phyloP scores from a whole-genome alignment of 1,284 basidiomycete species.

The Schizophyllum commune region DNA sequence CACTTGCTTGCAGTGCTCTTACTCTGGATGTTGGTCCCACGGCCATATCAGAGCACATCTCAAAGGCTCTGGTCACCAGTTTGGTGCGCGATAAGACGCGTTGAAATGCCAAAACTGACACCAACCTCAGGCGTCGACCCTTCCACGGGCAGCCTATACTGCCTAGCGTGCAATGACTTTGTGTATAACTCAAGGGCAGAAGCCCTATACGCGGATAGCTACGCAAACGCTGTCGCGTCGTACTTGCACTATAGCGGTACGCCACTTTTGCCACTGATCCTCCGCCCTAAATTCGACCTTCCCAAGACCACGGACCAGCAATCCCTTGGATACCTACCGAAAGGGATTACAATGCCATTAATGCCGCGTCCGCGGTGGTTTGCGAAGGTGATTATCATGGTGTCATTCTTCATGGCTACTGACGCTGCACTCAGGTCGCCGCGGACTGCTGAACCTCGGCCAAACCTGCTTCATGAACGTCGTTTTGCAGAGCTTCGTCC shows the following conservation, averaged over 20 bases:
- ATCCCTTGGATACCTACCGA: slow-evolving; percentile 15
- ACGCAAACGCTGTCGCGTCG: slow-evolving; percentile 34
- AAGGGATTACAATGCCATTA: slow-evolving; percentile 32
- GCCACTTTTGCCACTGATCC: slow-evolving; percentile 32
- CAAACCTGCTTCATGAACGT: slow-evolving; percentile 96
- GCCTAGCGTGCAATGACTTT: slow-evolving; percentile 37
- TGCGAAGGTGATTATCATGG: slow-evolving; percentile 50
- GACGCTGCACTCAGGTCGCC: slow-evolving; percentile 45
- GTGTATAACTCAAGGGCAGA: slow-evolving; percentile 33
- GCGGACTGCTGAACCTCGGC: slow-evolving; percentile 87
- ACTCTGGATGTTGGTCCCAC: slow-evolving; percentile 64
- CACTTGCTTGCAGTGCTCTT: slow-evolving; percentile 73
- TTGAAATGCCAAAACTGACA: neutral
- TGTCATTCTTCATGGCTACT: slow-evolving; percentile 3
- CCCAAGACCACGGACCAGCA: neutral
- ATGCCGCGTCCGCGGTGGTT: slow-evolving; percentile 34
- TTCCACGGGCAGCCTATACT: slow-evolving; percentile 36
- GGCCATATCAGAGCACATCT: slow-evolving; percentile 53
- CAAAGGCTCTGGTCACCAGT: slow-evolving; percentile 47
- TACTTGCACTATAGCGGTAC: neutral
- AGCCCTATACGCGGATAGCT: slow-evolving; percentile 24
- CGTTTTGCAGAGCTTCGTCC: slow-evolving; percentile 86
- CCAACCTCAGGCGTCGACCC: slow-evolving; percentile 32
- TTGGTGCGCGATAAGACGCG: slow-evolving; percentile 47
- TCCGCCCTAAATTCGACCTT: neutral